Percentiles rank a stretch among this genome's conserved stretches.
Evolutionary conservation across 2,329 filamentous ascomycete genomes (phyloP).

Genomic region (Seiridium unicorne): DNA sequence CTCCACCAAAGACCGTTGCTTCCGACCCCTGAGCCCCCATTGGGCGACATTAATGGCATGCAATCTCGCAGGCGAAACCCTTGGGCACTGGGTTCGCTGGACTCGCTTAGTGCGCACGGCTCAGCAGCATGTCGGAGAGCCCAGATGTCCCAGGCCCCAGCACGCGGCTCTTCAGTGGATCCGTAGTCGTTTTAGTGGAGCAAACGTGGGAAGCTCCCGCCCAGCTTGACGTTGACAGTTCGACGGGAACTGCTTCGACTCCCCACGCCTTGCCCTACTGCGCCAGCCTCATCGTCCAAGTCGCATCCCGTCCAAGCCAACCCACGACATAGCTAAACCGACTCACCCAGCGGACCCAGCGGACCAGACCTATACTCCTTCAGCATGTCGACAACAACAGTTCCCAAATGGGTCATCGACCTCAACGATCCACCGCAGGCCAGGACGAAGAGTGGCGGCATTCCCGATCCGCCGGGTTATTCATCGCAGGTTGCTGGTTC

Average conservation of each 20-base stretch:
- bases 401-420: slow-evolving; percentile 81
- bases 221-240: not conserved
- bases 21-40: not conserved
- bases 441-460: slow-evolving; percentile 63
- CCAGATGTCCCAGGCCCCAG: not conserved
- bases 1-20: slow-evolving; percentile 7
- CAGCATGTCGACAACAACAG: slow-evolving; percentile 33
- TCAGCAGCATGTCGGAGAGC: not conserved
- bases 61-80: not conserved
- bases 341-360: not conserved
- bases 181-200: not conserved
- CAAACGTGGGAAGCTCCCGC: not conserved
- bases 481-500: slow-evolving; percentile 51
- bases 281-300: not conserved
- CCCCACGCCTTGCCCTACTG: not conserved
- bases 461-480: slow-evolving; percentile 87
- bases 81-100: not conserved
- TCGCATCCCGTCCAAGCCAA: not conserved
- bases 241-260: not conserved
- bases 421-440: slow-evolving; percentile 68
- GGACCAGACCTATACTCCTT: not conserved
- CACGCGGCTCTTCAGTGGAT: not conserved
- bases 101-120: slow-evolving; percentile 1
- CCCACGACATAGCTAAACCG: not conserved
- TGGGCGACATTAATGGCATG: not conserved